Evolutionary conservation across 1,139 yeast genomes (phyloP), one percentile per base, ranked within the genome.

Genomic region (Lodderomyces theae): DNA sequence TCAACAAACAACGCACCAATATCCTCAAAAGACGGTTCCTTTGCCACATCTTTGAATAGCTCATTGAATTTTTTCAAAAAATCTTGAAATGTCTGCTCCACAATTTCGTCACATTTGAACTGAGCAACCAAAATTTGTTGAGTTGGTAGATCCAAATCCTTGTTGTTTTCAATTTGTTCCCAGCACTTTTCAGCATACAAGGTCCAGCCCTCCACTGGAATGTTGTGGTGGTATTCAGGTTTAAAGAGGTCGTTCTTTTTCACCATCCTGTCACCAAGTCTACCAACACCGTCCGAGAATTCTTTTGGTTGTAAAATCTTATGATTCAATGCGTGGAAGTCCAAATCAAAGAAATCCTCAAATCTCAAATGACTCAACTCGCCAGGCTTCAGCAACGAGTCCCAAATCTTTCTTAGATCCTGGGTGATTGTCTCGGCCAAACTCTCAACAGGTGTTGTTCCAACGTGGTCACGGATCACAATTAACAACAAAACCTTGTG

Each of bases 131-230:
- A 69, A 35, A 88, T 86, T 60, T 92, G 98, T 59, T 92, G 98
- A 1, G 97, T 90, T 19, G 98, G 98, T 51, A 92, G 73, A 63
- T 92, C 98, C 51, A 92, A 76, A 58, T 92, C 98, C 62, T 88
- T 90, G 63, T 92, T 92, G 46, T 77, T 74, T 61, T 89, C 95
- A 54, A 92, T 92, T 60, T 89, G 96, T 39, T 86, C 83, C 98
- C 98, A 92, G 50, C 96, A 83, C 56, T 82, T 86, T 42, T 82
- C 84, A 1, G 97, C 90, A 56, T 92, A 92, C 64, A 89, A 66
- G 4, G 94, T 79, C 97, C 98, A 92, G 11, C 97, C 98, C 61
- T 92, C 98, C 39, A 92, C 74, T 5, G 98, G 98, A 38, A 92
- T 80, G 40, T 77, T 73, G 51, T 94, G 90, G 56, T 88, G 96